Conservation (phyloP, 2,329 filamentous ascomycete species). For the Hirsutella minnesotensis region DNA sequence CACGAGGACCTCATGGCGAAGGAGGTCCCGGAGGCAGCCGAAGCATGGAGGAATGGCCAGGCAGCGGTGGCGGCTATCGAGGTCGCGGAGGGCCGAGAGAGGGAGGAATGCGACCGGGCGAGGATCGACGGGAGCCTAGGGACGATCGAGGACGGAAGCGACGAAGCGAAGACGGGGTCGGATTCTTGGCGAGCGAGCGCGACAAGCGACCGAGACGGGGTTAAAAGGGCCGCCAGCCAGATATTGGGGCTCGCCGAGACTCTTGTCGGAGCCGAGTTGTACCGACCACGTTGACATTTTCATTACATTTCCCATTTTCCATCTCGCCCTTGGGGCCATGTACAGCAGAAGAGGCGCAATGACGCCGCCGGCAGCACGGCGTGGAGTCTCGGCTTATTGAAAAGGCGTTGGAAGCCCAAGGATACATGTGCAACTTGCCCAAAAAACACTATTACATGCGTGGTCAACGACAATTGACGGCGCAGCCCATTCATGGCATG, state of each 20-base stretch:
- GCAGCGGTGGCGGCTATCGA: conserved; percentile 17
- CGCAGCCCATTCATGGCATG: no score
- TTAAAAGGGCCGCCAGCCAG: not conserved
- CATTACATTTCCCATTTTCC: no score
- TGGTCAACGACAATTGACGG: no score
- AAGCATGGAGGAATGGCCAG: conserved; percentile 8
- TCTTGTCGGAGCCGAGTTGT: no score
- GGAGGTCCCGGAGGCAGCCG: conserved; percentile 7
- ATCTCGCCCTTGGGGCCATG: no score
- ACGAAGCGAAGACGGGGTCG: conserved; percentile 36
- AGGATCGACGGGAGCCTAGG: conserved; percentile 20
- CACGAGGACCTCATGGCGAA: conserved; percentile 19
- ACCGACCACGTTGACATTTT: not conserved
- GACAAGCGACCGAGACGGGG: conserved; percentile 41
- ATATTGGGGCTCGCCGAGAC: no score
- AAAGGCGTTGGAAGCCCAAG: no score
- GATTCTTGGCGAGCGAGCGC: conserved; percentile 26
- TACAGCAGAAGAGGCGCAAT: no score
- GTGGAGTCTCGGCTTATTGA: no score
- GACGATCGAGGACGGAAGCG: conserved; percentile 26
- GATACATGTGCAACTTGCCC: no score
- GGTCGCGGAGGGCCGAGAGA: conserved; percentile 23
- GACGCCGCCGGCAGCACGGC: no score
- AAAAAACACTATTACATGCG: no score
- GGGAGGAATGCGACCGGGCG: conserved; percentile 17